Percentiles rank a stretch among this genome's conserved stretches.
Evolutionary conservation across 805 yeast genomes (phyloP).

Genomic region (Candida maltosa): DNA sequence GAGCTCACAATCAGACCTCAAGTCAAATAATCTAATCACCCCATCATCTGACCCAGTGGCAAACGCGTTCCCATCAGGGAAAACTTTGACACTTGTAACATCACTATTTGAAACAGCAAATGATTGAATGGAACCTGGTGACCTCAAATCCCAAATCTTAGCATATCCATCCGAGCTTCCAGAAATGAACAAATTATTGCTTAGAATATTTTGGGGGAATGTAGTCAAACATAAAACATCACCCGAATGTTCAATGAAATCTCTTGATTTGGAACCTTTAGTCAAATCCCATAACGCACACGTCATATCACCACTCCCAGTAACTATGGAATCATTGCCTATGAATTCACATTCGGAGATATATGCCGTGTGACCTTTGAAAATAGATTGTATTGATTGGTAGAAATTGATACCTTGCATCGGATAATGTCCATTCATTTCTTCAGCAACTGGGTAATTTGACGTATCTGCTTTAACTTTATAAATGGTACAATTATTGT

Average conservation of each 20-base stretch:
- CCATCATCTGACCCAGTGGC: slow-evolving; percentile 82
- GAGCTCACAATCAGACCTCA: slow-evolving; percentile 72
- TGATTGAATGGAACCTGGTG: slow-evolving; percentile 45
- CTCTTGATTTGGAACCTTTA: slow-evolving; percentile 50
- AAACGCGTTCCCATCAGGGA: slow-evolving; percentile 70
- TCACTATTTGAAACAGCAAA: slow-evolving; percentile 61
- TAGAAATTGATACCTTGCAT: slow-evolving; percentile 12
- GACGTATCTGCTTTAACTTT: slow-evolving; percentile 20
- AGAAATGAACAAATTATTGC: slow-evolving; percentile 44
- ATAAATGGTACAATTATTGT: slow-evolving; percentile 74
- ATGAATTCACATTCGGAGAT: slow-evolving; percentile 71
- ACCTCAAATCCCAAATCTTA: slow-evolving; percentile 63
- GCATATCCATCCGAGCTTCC: slow-evolving; percentile 70
- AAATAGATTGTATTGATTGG: slow-evolving; percentile 44
- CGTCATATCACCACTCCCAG: slow-evolving; percentile 82
- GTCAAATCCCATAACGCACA: slow-evolving; percentile 77
- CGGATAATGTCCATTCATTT: slow-evolving; percentile 5
- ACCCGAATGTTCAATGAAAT: slow-evolving; percentile 65
- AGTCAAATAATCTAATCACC: slow-evolving; percentile 62
- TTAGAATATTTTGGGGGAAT: slow-evolving; percentile 16
- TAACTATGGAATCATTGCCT: slow-evolving; percentile 52
- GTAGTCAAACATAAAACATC: slow-evolving; percentile 55
- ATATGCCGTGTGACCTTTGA: slow-evolving; percentile 82
- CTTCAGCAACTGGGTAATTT: slow-evolving; percentile 5
- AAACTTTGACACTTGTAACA: slow-evolving; percentile 55